These are phyloP conservation scores for Ustilago vetiveriae DNA, from an alignment of 1,284 basidiomycete species.

Conservation along the genomic window DNA sequence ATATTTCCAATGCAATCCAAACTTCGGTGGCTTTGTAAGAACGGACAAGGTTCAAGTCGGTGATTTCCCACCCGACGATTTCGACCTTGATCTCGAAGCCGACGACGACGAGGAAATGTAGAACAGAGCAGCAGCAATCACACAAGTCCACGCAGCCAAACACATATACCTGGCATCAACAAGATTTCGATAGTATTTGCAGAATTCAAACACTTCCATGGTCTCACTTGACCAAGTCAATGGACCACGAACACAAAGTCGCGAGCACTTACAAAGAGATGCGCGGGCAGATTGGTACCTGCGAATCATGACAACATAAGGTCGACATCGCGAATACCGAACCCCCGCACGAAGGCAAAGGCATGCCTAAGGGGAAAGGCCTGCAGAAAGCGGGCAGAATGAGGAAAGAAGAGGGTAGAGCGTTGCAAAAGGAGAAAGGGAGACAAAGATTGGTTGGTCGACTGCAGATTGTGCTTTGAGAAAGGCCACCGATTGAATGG, in stretches of 20 bases:
- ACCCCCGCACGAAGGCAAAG: no score
- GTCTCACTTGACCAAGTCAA: background rate
- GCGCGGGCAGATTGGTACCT: background rate
- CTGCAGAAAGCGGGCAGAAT: background rate
- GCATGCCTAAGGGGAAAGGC: no score
- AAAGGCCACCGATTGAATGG: background rate
- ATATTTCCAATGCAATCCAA: constrained; percentile 82
- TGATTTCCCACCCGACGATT: constrained; percentile 75
- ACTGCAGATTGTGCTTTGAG: constrained; percentile 1
- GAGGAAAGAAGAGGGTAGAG: background rate
- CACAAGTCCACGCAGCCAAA: background rate
- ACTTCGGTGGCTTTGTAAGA: constrained; percentile 86
- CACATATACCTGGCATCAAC: background rate
- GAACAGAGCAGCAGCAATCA: background rate
- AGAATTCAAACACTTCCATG: no score
- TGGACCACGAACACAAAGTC: background rate
- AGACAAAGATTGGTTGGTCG: constrained; percentile 1
- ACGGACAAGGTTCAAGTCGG: constrained; percentile 84
- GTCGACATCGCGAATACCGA: no score
- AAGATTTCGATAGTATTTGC: no score
- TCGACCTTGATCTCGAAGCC: constrained; percentile 34
- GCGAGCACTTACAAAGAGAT: constrained; percentile 11
- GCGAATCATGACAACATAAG: no score
- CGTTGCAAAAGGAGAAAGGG: background rate
- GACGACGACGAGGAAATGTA: constrained; percentile 48